Evolutionary conservation across 805 yeast species (phyloP).

Genomic region (Wickerhamomyces alni): DNA sequence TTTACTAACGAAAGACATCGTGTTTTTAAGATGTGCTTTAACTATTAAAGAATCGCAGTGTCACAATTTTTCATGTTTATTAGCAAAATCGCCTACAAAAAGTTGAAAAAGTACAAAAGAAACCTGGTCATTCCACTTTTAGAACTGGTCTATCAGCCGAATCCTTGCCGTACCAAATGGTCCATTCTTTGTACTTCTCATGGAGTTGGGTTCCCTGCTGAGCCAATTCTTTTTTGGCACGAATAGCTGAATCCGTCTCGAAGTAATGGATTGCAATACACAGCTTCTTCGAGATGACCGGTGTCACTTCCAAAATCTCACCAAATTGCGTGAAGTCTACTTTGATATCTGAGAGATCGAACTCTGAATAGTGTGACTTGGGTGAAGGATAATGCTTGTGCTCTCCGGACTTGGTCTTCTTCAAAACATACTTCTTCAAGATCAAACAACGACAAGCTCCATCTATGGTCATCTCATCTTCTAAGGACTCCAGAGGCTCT

Average conservation of each 20-base stretch:
- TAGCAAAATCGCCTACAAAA: too few relatives aligned
- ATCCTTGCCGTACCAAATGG: constrained; percentile 61
- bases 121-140: too few relatives aligned
- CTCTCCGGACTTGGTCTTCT: constrained; percentile 12
- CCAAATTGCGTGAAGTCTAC: constrained; percentile 55
- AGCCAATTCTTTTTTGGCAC: constrained; percentile 45
- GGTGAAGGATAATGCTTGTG: constrained; percentile 37
- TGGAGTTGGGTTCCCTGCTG: constrained; percentile 28
- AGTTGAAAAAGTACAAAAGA: too few relatives aligned
- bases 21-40: too few relatives aligned
- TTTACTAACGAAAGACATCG: not conserved
- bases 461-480: constrained; percentile 28
- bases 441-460: constrained; percentile 56
- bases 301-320: constrained; percentile 50
- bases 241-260: constrained; percentile 53
- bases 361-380: constrained; percentile 33
- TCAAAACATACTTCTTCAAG: constrained; percentile 32
- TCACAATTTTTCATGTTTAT: too few relatives aligned
- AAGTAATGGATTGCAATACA: constrained; percentile 56
- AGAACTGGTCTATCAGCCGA: constrained; percentile 46
- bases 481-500: constrained; percentile 12
- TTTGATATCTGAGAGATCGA: constrained; percentile 39
- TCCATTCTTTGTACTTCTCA: constrained; percentile 52
- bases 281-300: constrained; percentile 61
- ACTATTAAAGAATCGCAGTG: too few relatives aligned